phyloP scores from a whole-genome alignment of 768 basidiomycete species.

The Sporobolomyces roseus region DNA sequence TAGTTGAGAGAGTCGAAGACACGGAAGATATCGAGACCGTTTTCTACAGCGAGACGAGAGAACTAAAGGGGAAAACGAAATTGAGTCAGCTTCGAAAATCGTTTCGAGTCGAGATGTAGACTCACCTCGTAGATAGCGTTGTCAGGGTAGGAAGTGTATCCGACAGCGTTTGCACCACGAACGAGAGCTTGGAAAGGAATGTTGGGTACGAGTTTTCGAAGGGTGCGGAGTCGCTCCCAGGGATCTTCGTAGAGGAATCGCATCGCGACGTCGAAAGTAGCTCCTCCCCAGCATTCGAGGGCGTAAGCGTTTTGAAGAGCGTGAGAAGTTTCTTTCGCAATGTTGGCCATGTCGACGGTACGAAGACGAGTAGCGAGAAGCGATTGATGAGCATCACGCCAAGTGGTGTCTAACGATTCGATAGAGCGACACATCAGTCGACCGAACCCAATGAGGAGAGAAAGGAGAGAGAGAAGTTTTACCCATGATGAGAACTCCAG shows the following conservation, averaged over 20 bases:
- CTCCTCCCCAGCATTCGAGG: conserved; percentile 93
- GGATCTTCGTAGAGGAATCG: conserved; percentile 99
- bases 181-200: conserved; percentile 98
- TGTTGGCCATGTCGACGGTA: conserved; percentile 95
- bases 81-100: neutral
- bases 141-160: conserved; percentile 97
- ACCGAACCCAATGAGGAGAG: neutral
- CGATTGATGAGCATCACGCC: conserved; percentile 99
- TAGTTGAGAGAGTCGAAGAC: conserved; percentile 99
- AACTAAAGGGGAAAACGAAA: conserved; percentile 55
- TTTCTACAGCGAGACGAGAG: conserved; percentile 99
- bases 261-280: conserved; percentile 98
- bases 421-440: conserved; percentile 6
- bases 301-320: conserved; percentile 93
- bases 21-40: conserved; percentile 98
- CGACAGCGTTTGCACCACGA: conserved; percentile 97
- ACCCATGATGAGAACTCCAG: conserved; percentile 87
- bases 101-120: neutral
- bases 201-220: conserved; percentile 94
- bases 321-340: conserved; percentile 94
- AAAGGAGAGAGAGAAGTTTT: neutral
- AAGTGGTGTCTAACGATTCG: conserved; percentile 66
- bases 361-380: conserved; percentile 92
- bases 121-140: conserved; percentile 82
- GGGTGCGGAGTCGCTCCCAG: conserved; percentile 91